A percentile compares a stretch with the other conserved stretches of the same genome.
phyloP scores from a whole-genome alignment of 208 protist genomes.

The Angomonas deanei region DNA sequence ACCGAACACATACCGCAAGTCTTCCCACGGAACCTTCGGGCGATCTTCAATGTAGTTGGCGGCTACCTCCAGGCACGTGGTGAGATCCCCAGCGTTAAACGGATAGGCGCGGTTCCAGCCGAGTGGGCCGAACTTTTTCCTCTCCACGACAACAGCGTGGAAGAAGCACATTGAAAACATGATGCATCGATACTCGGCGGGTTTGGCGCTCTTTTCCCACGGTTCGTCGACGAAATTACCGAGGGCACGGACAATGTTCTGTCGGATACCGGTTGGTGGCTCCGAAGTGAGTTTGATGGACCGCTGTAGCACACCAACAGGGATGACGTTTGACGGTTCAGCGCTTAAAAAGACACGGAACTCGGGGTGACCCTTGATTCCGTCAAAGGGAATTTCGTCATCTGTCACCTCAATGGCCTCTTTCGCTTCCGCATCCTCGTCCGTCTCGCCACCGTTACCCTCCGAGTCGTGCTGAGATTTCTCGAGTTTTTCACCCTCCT shows the following conservation, averaged over 20 bases:
- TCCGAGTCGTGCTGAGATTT: constrained; percentile 15
- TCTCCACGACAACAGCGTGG: constrained; percentile 96
- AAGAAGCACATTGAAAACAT: constrained; percentile 98
- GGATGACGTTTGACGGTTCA: constrained; percentile 95
- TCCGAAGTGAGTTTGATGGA: constrained; percentile 99
- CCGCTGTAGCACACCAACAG: constrained; percentile 96
- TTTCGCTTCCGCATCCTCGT: constrained; percentile 14
- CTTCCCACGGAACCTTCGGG: constrained; percentile 96
- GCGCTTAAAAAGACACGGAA: constrained; percentile 98
- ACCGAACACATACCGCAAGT: constrained; percentile 98
- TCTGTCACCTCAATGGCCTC: constrained; percentile 64
- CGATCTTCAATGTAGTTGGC: constrained; percentile 98
- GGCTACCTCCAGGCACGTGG: constrained; percentile 94
- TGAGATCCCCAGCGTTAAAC: constrained; percentile 97
- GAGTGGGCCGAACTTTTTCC: constrained; percentile 97
- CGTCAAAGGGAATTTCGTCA: constrained; percentile 90
- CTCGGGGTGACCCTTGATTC: constrained; percentile 88
- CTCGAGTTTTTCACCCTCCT: constrained; percentile 14
- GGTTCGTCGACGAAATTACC: constrained; percentile 95
- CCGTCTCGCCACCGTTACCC: constrained; percentile 13
- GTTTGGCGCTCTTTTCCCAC: constrained; percentile 95
- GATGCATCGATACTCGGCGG: constrained; percentile 96
- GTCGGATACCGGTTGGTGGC: constrained; percentile 95
- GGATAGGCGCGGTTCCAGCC: constrained; percentile 98
- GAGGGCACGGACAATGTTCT: constrained; percentile 96